Evolutionary conservation across 2,329 filamentous ascomycete genomes (phyloP).

Genomic region (Zasmidium citrigriseum): DNA sequence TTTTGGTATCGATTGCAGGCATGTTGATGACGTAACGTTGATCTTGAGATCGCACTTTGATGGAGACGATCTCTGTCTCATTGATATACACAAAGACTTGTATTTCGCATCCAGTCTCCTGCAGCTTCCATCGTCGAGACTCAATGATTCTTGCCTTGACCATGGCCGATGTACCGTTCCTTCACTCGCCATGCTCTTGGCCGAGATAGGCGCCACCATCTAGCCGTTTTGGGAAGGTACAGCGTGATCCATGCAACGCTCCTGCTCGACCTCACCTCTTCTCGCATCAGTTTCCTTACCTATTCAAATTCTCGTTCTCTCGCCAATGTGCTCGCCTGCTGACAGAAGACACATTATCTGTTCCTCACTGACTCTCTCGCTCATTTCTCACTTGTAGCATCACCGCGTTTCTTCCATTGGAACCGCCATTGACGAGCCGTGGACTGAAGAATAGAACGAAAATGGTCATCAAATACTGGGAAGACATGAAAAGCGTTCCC

Average conservation of each 20-base stretch:
- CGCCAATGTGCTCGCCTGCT: too few species aligned
- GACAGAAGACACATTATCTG: background rate
- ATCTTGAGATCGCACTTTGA: background rate
- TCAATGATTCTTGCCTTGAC: too few species aligned
- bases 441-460: too few species aligned
- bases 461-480: slow-evolving; percentile 3
- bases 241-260: background rate
- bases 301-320: too few species aligned
- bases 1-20: background rate
- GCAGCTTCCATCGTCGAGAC: too few species aligned
- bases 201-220: background rate
- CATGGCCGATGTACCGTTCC: too few species aligned
- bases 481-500: background rate
- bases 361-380: background rate
- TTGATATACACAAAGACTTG: too few species aligned
- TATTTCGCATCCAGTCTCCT: too few species aligned
- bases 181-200: background rate
- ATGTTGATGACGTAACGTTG: slow-evolving; percentile 1
- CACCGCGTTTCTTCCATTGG: too few species aligned
- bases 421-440: too few species aligned
- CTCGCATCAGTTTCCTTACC: too few species aligned
- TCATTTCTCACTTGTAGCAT: background rate
- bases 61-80: background rate
- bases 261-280: too few species aligned
- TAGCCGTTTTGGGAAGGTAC: background rate